Conservation (phyloP, 345 rosid species). For the Anastatica hierochuntica region DNA sequence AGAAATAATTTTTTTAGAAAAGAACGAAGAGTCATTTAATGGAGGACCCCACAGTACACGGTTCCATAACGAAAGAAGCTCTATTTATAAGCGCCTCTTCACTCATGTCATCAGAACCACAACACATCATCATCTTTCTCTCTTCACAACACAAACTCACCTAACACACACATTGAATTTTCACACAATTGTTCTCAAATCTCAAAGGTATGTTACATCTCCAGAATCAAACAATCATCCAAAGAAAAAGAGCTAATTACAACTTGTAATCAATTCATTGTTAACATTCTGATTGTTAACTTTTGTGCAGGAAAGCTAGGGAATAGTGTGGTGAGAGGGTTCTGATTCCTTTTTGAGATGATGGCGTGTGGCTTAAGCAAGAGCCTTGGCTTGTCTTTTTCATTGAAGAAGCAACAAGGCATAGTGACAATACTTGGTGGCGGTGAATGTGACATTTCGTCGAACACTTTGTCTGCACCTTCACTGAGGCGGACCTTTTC, state of each 20-base stretch:
- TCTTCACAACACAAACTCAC: neutral
- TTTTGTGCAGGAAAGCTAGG: conserved; percentile 25
- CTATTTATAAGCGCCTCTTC: conserved; percentile 37
- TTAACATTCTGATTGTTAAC: too few relatives aligned
- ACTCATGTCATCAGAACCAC: conserved; percentile 8
- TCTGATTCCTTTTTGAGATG: neutral
- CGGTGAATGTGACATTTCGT: conserved; percentile 8
- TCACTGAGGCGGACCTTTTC: conserved; percentile 73
- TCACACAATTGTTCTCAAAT: neutral
- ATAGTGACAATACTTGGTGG: conserved; percentile 64
- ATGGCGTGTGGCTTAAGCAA: conserved; percentile 42
- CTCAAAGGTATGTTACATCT: conserved; percentile 16
- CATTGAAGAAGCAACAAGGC: conserved; percentile 53
- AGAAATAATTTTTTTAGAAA: too few relatives aligned
- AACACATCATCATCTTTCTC: conserved; percentile 12
- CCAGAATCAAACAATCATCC: neutral
- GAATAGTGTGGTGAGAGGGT: neutral
- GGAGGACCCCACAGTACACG: conserved; percentile 57
- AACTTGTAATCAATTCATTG: too few relatives aligned
- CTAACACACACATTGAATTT: neutral
- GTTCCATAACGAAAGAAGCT: conserved; percentile 32
- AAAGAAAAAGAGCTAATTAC: too few relatives aligned
- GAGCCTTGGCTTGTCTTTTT: conserved; percentile 36
- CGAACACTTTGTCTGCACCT: conserved; percentile 26
- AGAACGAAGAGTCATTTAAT: conserved; percentile 28